Conservation (phyloP, 1,284 basidiomycete species). For the Trametes sp. region DNA sequence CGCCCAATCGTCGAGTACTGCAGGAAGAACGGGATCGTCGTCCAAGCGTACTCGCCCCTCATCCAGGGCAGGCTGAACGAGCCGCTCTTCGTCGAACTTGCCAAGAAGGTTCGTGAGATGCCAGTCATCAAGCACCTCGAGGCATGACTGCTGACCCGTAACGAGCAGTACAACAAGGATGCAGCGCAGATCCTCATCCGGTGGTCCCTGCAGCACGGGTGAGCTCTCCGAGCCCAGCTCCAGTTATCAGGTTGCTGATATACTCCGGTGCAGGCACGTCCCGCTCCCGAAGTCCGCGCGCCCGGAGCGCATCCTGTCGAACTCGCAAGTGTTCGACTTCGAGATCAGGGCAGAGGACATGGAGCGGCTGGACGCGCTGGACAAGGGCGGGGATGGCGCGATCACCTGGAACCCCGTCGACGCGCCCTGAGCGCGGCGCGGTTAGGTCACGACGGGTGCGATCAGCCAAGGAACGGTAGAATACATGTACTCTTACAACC, state of each 20-base stretch:
- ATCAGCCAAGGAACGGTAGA: too few relatives aligned
- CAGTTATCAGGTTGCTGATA: background rate
- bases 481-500: background rate
- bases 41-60: conserved; percentile 73
- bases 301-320: conserved; percentile 55
- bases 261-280: conserved; percentile 45
- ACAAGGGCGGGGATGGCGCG: conserved; percentile 53
- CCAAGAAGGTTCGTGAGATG: conserved; percentile 49
- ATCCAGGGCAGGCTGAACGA: conserved; percentile 55
- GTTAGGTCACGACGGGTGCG: too few relatives aligned
- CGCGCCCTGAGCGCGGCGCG: conserved; percentile 28
- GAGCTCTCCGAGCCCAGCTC: background rate
- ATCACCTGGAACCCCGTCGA: conserved; percentile 58
- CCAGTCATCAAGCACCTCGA: background rate
- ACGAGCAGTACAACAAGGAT: conserved; percentile 52
- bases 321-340: conserved; percentile 61
- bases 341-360: conserved; percentile 58
- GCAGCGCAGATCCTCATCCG: conserved; percentile 70
- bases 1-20: conserved; percentile 83
- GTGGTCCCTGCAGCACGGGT: conserved; percentile 71
- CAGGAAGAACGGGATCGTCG: conserved; percentile 66
- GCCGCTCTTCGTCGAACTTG: conserved; percentile 49
- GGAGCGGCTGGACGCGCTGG: conserved; percentile 52
- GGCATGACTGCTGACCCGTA: background rate
- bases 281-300: conserved; percentile 63